Evolutionary conservation across 192 early-diverging fungal genomes (phyloP), one percentile per base, ranked within the genome.

Genomic region (Backusella macrospora): DNA sequence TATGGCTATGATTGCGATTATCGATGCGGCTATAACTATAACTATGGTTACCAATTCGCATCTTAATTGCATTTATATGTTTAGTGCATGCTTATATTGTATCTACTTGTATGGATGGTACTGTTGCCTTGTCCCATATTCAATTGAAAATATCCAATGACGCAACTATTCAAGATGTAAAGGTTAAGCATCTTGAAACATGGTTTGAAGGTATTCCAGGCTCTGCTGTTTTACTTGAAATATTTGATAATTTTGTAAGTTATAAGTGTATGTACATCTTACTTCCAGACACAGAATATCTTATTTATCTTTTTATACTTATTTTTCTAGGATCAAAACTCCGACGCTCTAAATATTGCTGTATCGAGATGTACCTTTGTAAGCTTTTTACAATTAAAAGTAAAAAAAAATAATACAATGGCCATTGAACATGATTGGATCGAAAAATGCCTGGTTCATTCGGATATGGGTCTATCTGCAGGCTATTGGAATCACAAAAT

Each of bases 161-260:
- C 40, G 39, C 48, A 42, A n/a, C n/a, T 18, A 18, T 66, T 13
- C 38, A 66, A 18, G 65, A 43, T 26, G 4, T 66, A 1, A 21
- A 40, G 7, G n/a, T 16, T 4, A 0, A n/a, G 8, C 16, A 16
- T 43, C 16, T 66, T 13, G n/a, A 66, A 6, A 5, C 5, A 9
- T 71, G 70, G 70, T 71, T 71, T 44, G 38, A 71, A n/a, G 70
- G 23, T 26, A 42, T 13, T 38, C 40, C 52, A 21, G 39, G 37
- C 7, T 21, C 43, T 5, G 37, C 55, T 13, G 62, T 37, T 6
- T 29, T 71, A 14, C 48, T 71, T 10, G 39, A 48, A 18, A 12
- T 52, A 40, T 55, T 39, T 18, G 70, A 71, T 71, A 40, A 71
- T 7, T 71, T 71, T 38, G 70, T 69, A 69, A 69, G 65, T 26